These are phyloP conservation scores for Debaryomycetaceae sp. DNA, from an alignment of 1,139 yeast species.

Conservation along the genomic window DNA sequence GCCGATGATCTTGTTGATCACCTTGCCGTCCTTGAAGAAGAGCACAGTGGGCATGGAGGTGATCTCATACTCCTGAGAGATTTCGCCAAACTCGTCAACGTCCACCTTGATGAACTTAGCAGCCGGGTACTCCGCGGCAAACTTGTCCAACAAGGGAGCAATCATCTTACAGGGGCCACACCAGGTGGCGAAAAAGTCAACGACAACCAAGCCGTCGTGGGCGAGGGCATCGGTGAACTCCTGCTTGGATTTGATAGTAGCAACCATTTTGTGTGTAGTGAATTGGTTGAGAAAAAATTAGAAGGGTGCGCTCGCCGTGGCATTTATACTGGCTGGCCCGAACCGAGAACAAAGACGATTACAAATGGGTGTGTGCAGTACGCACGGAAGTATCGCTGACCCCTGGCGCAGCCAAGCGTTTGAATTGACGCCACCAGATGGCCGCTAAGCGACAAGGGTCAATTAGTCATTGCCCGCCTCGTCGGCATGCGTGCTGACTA, in stretches of 20 bases:
- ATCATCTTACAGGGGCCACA: slow-evolving; percentile 92
- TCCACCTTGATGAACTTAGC: slow-evolving; percentile 81
- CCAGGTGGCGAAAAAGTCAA: slow-evolving; percentile 88
- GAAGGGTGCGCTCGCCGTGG: background rate
- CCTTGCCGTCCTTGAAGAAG: slow-evolving; percentile 72
- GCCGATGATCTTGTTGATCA: slow-evolving; percentile 73
- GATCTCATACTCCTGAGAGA: slow-evolving; percentile 71
- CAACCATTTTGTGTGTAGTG: slow-evolving; percentile 29
- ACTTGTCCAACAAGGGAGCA: slow-evolving; percentile 72
- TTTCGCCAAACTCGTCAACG: slow-evolving; percentile 71
- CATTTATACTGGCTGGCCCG: background rate
- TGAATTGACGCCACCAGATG: no score
- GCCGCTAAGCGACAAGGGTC: no score
- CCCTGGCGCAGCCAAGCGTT: no score
- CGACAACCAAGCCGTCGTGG: slow-evolving; percentile 60
- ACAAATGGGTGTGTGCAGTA: background rate
- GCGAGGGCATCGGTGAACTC: slow-evolving; percentile 62
- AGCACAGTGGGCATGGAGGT: slow-evolving; percentile 88
- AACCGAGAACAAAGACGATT: background rate
- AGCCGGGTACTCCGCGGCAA: slow-evolving; percentile 38
- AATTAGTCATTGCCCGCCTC: no score
- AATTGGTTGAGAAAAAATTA: background rate
- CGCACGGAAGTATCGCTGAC: no score
- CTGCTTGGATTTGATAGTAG: slow-evolving; percentile 38
- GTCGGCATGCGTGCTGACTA: no score